Conservation (phyloP, 352 stramenopile genomes). For the Phytophthora niederhauseri region DNA sequence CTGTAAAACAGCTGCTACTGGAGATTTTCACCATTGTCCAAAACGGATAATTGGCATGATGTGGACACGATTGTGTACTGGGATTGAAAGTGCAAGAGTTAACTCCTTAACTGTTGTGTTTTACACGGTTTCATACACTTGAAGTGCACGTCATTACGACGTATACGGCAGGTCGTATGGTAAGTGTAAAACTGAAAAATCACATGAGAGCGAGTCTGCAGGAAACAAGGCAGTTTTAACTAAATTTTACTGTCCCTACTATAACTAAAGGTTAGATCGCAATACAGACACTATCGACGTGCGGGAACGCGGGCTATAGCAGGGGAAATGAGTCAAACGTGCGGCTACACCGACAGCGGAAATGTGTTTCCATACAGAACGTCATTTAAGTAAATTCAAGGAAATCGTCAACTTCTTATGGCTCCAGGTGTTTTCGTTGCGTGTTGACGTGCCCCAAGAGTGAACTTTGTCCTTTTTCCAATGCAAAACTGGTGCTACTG, state of each 20-base stretch:
- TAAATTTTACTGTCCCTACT: constrained; percentile 28
- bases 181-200: not conserved
- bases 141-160: too few species aligned
- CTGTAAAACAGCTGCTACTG: constrained; percentile 16
- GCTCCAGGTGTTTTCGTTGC: constrained; percentile 31
- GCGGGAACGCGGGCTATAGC: constrained; percentile 7
- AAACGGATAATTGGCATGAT: constrained; percentile 5
- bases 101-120: too few species aligned
- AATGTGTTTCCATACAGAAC: not conserved
- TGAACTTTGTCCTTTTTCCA: constrained; percentile 31
- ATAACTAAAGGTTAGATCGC: constrained; percentile 23
- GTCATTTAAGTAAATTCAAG: not conserved
- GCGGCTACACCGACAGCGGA: not conserved
- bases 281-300: not conserved
- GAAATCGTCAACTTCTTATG: constrained; percentile 11
- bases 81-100: too few species aligned
- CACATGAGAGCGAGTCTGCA: constrained; percentile 12
- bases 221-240: constrained; percentile 27
- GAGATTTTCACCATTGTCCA: constrained; percentile 19
- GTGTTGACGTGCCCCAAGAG: constrained; percentile 24
- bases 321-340: constrained; percentile 26
- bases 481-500: too few species aligned
- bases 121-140: too few species aligned
- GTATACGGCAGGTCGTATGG: too few species aligned
- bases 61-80: constrained; percentile 1